Conservation (phyloP, 305 asterid genomes). For the Solanum hybrid region DNA sequence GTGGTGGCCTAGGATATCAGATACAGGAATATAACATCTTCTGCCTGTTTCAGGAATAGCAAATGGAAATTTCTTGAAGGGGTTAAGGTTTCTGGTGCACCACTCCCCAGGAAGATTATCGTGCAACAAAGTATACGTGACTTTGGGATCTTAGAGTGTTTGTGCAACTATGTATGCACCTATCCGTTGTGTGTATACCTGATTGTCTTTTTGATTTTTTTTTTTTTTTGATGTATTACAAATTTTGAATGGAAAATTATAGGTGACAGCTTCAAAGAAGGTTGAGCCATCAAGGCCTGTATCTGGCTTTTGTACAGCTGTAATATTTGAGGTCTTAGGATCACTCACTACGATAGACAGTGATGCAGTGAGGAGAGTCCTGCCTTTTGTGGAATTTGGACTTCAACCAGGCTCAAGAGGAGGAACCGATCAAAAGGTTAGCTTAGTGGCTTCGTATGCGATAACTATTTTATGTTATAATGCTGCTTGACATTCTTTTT, state of each 20-base stretch:
- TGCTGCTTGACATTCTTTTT: background rate
- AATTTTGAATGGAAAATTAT: constrained; percentile 16
- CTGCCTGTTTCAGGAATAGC: constrained; percentile 50
- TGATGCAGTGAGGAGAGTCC: constrained; percentile 57
- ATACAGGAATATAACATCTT: background rate
- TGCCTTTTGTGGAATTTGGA: constrained; percentile 60
- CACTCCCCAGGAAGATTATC: constrained; percentile 66
- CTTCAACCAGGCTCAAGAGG: constrained; percentile 45
- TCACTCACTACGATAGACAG: constrained; percentile 33
- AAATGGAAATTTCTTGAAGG: constrained; percentile 91
- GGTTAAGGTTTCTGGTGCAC: constrained; percentile 80
- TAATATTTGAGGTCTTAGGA: constrained; percentile 73
- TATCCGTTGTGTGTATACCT: background rate
- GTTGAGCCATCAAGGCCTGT: constrained; percentile 50
- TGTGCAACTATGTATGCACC: constrained; percentile 63
- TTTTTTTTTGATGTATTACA: background rate
- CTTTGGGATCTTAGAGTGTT: constrained; percentile 68
- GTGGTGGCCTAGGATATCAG: background rate
- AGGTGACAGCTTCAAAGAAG: constrained; percentile 66
- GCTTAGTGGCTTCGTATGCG: background rate
- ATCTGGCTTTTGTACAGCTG: constrained; percentile 73
- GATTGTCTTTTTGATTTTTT: background rate
- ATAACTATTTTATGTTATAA: background rate
- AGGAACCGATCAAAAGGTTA: constrained; percentile 68
- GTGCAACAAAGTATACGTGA: constrained; percentile 76